These are phyloP conservation scores for Botrytis deweyae DNA, from an alignment of 2,329 filamentous ascomycete genomes.

Conservation along the genomic window DNA sequence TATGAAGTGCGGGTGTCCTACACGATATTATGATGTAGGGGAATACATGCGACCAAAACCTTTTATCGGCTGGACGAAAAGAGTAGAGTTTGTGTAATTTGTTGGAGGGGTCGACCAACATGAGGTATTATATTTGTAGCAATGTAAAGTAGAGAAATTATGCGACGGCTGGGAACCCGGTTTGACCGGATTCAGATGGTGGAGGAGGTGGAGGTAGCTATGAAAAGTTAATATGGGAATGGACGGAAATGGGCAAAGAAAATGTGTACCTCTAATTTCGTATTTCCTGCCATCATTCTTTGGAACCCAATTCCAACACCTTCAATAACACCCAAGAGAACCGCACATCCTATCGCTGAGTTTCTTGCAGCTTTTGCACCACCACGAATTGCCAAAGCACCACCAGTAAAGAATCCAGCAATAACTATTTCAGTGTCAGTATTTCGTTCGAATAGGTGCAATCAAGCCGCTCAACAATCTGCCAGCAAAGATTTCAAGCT, in stretches of 20 bases:
- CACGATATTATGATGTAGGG: constrained; percentile 23
- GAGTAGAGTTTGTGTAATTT: constrained; percentile 37
- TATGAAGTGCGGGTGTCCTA: constrained; percentile 16
- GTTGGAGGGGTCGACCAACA: constrained; percentile 24
- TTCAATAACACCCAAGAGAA: constrained; percentile 93
- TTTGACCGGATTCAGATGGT: constrained; percentile 36
- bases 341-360: constrained; percentile 92
- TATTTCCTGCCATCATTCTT: constrained; percentile 89
- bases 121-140: constrained; percentile 16
- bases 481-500: neutral
- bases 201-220: constrained; percentile 38
- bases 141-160: constrained; percentile 22
- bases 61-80: constrained; percentile 30
- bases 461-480: neutral
- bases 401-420: constrained; percentile 94
- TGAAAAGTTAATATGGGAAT: constrained; percentile 20
- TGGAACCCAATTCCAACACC: constrained; percentile 95
- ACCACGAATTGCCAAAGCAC: constrained; percentile 85
- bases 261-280: constrained; percentile 68
- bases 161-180: constrained; percentile 38
- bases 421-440: constrained; percentile 55
- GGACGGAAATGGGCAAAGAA: neutral
- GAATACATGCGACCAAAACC: constrained; percentile 24
- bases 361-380: constrained; percentile 91
- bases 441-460: neutral